Evolutionary conservation across 371 early-diverging fungal species (phyloP).

Genomic region (Mucor lusitanicus): DNA sequence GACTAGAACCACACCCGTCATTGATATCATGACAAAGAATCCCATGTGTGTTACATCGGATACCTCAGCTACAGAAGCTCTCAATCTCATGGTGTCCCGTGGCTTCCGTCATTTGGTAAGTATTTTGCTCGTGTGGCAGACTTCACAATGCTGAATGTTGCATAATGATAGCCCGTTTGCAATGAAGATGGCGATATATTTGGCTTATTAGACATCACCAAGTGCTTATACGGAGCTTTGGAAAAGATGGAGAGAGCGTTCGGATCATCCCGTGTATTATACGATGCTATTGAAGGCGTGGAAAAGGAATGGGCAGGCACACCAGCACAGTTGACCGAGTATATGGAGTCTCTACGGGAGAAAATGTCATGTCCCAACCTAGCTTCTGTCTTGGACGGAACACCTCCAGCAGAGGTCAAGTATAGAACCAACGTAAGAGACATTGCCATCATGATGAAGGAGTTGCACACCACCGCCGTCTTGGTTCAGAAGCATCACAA

Average conservation of each 20-base stretch:
- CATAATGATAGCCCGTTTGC: constrained; percentile 51
- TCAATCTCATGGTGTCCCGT: constrained; percentile 91
- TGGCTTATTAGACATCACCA: constrained; percentile 92
- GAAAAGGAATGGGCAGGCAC: constrained; percentile 68
- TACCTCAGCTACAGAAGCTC: constrained; percentile 88
- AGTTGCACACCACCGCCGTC: constrained; percentile 86
- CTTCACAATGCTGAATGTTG: not conserved
- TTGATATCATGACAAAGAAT: constrained; percentile 89
- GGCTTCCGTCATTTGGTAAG: constrained; percentile 91
- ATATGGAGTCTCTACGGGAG: constrained; percentile 73
- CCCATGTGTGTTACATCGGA: constrained; percentile 86
- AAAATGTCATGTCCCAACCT: constrained; percentile 90
- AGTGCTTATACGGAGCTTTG: constrained; percentile 89
- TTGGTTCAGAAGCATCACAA: constrained; percentile 79
- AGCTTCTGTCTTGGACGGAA: constrained; percentile 73
- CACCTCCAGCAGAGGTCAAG: constrained; percentile 75
- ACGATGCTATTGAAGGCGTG: constrained; percentile 87
- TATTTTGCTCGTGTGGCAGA: not conserved
- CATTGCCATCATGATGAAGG: constrained; percentile 89
- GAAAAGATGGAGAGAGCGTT: constrained; percentile 91
- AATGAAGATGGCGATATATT: constrained; percentile 86
- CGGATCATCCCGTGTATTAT: constrained; percentile 76
- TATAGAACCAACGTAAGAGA: constrained; percentile 86
- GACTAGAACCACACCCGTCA: constrained; percentile 67
- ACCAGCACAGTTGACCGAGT: constrained; percentile 56